A percentile compares a stretch with the other conserved stretches of the same genome.
phyloP scores from a whole-genome alignment of 805 yeast genomes.

The Metschnikowia borealis region DNA sequence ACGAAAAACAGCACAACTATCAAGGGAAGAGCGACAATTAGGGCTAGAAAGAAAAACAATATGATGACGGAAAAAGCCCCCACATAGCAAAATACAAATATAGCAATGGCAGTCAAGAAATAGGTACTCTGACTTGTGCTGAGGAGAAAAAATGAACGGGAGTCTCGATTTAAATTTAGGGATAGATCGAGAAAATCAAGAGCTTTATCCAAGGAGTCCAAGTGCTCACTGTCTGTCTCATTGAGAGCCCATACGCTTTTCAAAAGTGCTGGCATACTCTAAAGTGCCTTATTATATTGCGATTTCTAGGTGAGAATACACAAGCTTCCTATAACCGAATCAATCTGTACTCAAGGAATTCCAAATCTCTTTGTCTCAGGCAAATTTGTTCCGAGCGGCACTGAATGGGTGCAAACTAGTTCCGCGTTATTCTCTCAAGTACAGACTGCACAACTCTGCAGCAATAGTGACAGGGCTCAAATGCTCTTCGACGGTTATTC shows the following conservation, averaged over 20 bases:
- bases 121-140: neutral
- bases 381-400: neutral
- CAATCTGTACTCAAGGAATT: neutral
- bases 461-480: neutral
- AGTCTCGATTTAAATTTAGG: neutral
- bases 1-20: neutral
- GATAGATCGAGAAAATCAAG: neutral
- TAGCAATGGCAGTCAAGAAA: neutral
- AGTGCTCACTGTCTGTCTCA: neutral
- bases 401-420: neutral
- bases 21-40: neutral
- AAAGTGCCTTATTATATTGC: neutral
- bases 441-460: neutral
- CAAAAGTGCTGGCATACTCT: neutral
- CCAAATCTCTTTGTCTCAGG: neutral
- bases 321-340: neutral
- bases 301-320: neutral
- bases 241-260: neutral
- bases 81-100: neutral
- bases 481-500: neutral
- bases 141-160: neutral
- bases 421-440: neutral
- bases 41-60: neutral
- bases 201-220: neutral
- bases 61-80: neutral